Evolutionary conservation across 129 eudicot genomes (phyloP), one percentile per base, ranked within the genome.

Genomic region (Solidago caesia): DNA sequence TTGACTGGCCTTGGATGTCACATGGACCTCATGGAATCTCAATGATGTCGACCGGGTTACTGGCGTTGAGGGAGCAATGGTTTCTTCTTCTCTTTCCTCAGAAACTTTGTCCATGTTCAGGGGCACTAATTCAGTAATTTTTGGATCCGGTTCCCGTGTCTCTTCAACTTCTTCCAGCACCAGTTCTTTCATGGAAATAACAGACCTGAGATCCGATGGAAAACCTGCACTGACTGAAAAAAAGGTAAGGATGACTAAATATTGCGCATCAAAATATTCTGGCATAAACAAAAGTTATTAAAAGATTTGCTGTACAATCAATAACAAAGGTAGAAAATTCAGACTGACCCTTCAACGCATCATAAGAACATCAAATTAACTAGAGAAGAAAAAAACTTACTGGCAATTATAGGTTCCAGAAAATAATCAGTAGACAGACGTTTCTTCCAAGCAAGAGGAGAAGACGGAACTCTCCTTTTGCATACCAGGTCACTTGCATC

Each of bases 31-130:
- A 14, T 61, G 75, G 62, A 58, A 70, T 65, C 84, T 68, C 55
- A 74, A 56, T 8, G 85, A 74, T 65, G 75, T 66, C 55, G 86
- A 47, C 46, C 59, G 80, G 52, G 88, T 65, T 55, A 75, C 72
- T n/a, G 91, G 94, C 7, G 94, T 84, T 56, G 76, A 79, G 16
- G 94, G 97, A 74, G 91, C 87, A 67, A 85, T 73, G 52, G 67
- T 61, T 73, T 64, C 87, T 42, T 63, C 77, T 72, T 83, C 86
- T 15, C 7, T 74, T 62, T 67, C 66, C 73, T 47, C 71, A 13
- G 56, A 62, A 43, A 64, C 39, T 57, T 73, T 68, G 55, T 16
- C 16, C 25, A 66, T 29, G 1, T 6, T 13, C 10, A 76, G 51
- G 25, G 81, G 73, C 70, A 52, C 75, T 11, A 71, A 25, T 4